Percentiles rank a stretch among this genome's conserved stretches.
Evolutionary conservation across 805 yeast genomes (phyloP).

Genomic region (Saccharomyces mikatae): DNA sequence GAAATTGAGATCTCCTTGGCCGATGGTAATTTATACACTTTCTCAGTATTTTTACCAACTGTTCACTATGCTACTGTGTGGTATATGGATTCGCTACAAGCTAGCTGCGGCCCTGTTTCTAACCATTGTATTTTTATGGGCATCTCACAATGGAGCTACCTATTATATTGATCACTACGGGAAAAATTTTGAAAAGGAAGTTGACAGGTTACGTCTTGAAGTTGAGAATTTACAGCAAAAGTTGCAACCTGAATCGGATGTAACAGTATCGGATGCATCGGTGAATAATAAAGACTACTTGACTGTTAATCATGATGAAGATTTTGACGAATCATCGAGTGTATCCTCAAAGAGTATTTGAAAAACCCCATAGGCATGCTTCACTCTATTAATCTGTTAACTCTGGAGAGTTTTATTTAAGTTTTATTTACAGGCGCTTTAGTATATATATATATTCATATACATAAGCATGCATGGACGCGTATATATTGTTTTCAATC

Average conservation of each 20-base stretch:
- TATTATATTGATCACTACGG: conserved; percentile 91
- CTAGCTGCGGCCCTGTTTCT: conserved; percentile 61
- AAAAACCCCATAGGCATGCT: not conserved
- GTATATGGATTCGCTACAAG: conserved; percentile 74
- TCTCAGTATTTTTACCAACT: conserved; percentile 85
- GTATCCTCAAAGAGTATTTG: not conserved
- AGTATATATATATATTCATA: not conserved
- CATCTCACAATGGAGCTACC: conserved; percentile 90
- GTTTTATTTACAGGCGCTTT: not conserved
- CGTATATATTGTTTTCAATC: not conserved
- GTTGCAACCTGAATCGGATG: conserved; percentile 4
- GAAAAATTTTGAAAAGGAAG: conserved; percentile 79
- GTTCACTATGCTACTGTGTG: conserved; percentile 79
- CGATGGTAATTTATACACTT: conserved; percentile 76
- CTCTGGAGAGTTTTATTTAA: not conserved
- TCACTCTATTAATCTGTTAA: not conserved
- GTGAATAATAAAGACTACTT: conserved; percentile 1
- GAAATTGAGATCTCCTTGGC: conserved; percentile 77
- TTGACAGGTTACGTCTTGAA: conserved; percentile 59
- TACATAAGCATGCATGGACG: not conserved
- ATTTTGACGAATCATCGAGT: not conserved
- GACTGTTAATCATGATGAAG: not conserved
- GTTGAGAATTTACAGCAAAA: conserved; percentile 52
- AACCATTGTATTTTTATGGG: conserved; percentile 62
- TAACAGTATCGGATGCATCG: not conserved